Evolutionary conservation across 2,329 filamentous ascomycete species (phyloP).

Genomic region (Exophiala oligosperma): DNA sequence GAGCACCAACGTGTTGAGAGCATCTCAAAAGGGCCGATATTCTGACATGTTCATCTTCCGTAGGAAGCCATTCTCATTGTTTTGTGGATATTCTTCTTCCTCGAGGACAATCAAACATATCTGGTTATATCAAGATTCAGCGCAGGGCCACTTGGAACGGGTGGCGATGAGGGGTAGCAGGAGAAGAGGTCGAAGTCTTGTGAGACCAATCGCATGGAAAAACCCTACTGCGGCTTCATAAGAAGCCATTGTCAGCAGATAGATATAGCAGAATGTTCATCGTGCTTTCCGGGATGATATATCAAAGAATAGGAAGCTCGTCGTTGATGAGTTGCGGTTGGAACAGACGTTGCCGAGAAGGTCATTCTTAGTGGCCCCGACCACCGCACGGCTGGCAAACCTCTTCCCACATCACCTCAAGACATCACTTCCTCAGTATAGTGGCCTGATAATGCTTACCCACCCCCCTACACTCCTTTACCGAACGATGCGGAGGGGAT

Average conservation of each 20-base stretch:
- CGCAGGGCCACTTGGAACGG: constrained; percentile 17
- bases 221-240: neutral
- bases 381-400: constrained; percentile 8
- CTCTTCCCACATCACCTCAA: constrained; percentile 13
- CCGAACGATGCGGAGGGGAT: constrained; percentile 8
- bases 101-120: neutral
- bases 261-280: neutral
- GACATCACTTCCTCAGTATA: constrained; percentile 6
- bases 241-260: neutral
- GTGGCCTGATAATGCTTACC: constrained; percentile 21
- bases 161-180: constrained; percentile 14
- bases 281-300: constrained; percentile 4
- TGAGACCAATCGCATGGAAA: constrained; percentile 5
- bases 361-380: constrained; percentile 19
- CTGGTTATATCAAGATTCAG: constrained; percentile 11
- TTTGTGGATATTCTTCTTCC: constrained; percentile 9
- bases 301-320: neutral
- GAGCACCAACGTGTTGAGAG: neutral
- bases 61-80: constrained; percentile 4
- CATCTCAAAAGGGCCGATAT: neutral
- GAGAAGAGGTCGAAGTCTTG: neutral
- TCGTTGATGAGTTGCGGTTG: constrained; percentile 18
- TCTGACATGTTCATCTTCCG: neutral
- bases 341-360: constrained; percentile 12
- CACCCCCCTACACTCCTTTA: constrained; percentile 13